Evolutionary conservation across 331 rosid species (phyloP).

Genomic region (Quercus lobata): DNA sequence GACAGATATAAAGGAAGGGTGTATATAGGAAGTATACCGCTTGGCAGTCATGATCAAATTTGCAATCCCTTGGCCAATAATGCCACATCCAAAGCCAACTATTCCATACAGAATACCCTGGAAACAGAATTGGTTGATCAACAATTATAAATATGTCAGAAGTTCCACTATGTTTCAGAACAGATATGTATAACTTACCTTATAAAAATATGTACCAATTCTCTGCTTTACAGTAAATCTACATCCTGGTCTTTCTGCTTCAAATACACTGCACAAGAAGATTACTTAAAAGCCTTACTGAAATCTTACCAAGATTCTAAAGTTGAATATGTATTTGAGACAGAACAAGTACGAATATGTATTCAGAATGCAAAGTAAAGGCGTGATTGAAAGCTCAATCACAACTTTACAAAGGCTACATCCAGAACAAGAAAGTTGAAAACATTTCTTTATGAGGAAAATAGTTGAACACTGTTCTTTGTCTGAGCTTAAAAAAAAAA

Average conservation of each 20-base stretch:
- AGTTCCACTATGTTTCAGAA: background rate
- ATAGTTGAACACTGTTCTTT: background rate
- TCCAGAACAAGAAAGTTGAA: background rate
- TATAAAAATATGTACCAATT: conserved; percentile 67
- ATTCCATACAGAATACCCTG: conserved; percentile 87
- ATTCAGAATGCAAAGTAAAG: background rate
- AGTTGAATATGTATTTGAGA: background rate
- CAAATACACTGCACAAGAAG: conserved; percentile 77
- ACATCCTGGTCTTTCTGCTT: conserved; percentile 91
- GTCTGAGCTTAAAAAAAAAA: background rate
- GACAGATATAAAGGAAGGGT: background rate
- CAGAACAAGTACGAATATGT: background rate
- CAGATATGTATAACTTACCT: conserved; percentile 40
- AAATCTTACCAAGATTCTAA: background rate
- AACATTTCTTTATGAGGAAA: background rate
- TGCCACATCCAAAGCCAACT: conserved; percentile 92
- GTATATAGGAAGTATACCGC: conserved; percentile 40
- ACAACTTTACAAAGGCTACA: too few relatives aligned
- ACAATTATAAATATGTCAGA: background rate
- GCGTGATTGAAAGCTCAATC: too few relatives aligned
- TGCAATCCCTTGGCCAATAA: conserved; percentile 94
- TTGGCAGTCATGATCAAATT: conserved; percentile 88
- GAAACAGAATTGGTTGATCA: conserved; percentile 25
- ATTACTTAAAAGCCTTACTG: background rate
- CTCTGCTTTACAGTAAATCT: conserved; percentile 68